These are phyloP conservation scores for Arachis stenosperma DNA, from an alignment of 306 rosid genomes.

Conservation along the genomic window DNA sequence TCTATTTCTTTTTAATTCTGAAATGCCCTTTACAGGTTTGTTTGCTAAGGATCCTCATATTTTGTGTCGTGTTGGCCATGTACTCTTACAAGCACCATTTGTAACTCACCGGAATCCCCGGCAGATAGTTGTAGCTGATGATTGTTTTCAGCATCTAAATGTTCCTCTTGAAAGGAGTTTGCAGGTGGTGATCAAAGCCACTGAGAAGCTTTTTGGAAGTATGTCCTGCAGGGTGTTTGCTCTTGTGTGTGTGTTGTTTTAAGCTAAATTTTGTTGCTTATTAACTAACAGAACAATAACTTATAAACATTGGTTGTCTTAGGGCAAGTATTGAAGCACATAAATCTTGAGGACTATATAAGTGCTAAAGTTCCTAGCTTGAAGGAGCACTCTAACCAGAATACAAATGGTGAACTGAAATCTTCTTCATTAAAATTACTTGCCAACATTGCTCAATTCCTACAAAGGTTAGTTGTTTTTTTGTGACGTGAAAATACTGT, in stretches of 20 bases:
- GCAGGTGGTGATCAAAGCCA: constrained; percentile 79
- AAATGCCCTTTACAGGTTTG: constrained; percentile 67
- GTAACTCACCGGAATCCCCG: constrained; percentile 71
- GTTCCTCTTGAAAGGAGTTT: constrained; percentile 74
- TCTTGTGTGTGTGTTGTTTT: not conserved
- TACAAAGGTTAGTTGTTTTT: constrained; percentile 73
- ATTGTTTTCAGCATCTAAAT: constrained; percentile 79
- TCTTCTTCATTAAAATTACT: constrained; percentile 58
- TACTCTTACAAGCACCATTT: constrained; percentile 79
- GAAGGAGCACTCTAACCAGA: constrained; percentile 53
- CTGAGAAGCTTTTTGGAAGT: constrained; percentile 92
- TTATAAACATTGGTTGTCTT: constrained; percentile 38
- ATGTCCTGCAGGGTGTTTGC: constrained; percentile 45
- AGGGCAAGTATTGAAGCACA: constrained; percentile 91
- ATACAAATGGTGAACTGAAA: constrained; percentile 70
- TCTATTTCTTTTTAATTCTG: constrained; percentile 25
- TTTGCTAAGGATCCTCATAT: constrained; percentile 84
- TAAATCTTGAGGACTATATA: constrained; percentile 68
- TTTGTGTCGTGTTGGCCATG: constrained; percentile 80
- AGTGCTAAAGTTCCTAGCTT: constrained; percentile 82
- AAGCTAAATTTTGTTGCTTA: constrained; percentile 1
- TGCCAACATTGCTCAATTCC: constrained; percentile 61
- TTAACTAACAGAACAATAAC: constrained; percentile 29
- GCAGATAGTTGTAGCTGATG: constrained; percentile 81
- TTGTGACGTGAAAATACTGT: constrained; percentile 6